Evolutionary conservation across 345 rosid genomes (phyloP), one percentile per base, ranked within the genome.

Genomic region (Tarenaya hassleriana): DNA sequence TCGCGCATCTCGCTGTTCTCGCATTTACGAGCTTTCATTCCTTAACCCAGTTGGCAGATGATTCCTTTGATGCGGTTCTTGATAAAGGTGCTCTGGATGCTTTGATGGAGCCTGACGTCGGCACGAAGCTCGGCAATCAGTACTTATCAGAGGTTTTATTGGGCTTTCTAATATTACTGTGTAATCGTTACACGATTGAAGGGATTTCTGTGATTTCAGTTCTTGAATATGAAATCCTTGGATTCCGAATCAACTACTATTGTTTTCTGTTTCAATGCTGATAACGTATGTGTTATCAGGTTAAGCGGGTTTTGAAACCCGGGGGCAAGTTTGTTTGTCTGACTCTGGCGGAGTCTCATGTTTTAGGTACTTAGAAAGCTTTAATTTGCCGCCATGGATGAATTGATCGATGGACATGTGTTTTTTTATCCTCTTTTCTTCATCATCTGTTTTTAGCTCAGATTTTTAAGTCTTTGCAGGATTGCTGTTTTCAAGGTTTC

Each of bases 81-180:
- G 98, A 91, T 73, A 87, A 91, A 73, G 98, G 98, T 62, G 98
- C 92, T 56, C 67, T 91, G 70, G 98, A 91, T 82, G 98, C 98
- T 69, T 71, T 91, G 49, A 87, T 91, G 98, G 98, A 91, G 76
- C 96, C 95, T 7, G 75, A 77, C 66, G 78, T 73, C 16, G 98
- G 98, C 16, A 59, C 80, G 2, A 79, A 73, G 62, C 75, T 87
- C 10, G 98, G 96, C 33, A 70, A 38, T 41, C 76, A 77, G 61
- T 91, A 91, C 68, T 72, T 87, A 68, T 71, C 80, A 4, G 98
- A 91, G 98, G 96, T 87, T 14, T 37, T 10, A 39, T 7, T 32
- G 55, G 43, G 31, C 20, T 60, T 57, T 13, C 24, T 35, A 10
- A 34, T 45, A 14, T 15, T 9, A 5, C 0, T 37, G 5, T 58